These are phyloP conservation scores for Adansonia gregorii DNA, from an alignment of 441 rosid genomes.

Conservation along the genomic window DNA sequence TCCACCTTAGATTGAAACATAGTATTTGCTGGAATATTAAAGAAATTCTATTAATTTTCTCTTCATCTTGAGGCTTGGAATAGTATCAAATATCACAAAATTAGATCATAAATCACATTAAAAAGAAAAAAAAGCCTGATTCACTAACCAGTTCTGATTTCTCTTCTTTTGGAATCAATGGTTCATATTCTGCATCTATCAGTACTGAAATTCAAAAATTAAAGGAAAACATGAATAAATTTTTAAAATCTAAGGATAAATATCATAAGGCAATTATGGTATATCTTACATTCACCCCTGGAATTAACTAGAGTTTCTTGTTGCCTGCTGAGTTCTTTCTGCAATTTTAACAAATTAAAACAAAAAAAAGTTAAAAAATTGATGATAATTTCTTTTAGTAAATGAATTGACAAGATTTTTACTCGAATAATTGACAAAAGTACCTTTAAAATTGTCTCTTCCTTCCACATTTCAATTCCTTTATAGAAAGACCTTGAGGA, in stretches of 20 bases:
- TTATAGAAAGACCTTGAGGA: constrained; percentile 83
- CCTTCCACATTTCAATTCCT: constrained; percentile 87
- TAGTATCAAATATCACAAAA: not conserved
- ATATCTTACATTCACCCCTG: constrained; percentile 69
- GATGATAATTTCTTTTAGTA: not conserved
- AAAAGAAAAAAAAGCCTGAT: not conserved
- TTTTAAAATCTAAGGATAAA: constrained; percentile 10
- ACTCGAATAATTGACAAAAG: not conserved
- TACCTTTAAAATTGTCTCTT: constrained; percentile 77
- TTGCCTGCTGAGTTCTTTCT: constrained; percentile 65
- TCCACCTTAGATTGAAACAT: constrained; percentile 74
- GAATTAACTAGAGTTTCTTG: constrained; percentile 54
- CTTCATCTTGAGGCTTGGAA: not conserved
- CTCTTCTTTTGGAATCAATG: constrained; percentile 69
- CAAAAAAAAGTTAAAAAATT: not conserved
- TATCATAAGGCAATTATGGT: not conserved
- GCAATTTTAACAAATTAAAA: constrained; percentile 33
- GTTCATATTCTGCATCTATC: constrained; percentile 72
- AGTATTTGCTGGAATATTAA: constrained; percentile 57
- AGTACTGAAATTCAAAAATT: constrained; percentile 49
- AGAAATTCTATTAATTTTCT: constrained; percentile 20
- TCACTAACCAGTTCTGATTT: constrained; percentile 62
- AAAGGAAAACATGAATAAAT: not conserved
- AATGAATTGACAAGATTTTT: not conserved
- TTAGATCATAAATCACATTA: not conserved